Base-by-base conservation (phyloP, 192 early-diverging fungal species). In the Oehlia diaphana region DNA sequence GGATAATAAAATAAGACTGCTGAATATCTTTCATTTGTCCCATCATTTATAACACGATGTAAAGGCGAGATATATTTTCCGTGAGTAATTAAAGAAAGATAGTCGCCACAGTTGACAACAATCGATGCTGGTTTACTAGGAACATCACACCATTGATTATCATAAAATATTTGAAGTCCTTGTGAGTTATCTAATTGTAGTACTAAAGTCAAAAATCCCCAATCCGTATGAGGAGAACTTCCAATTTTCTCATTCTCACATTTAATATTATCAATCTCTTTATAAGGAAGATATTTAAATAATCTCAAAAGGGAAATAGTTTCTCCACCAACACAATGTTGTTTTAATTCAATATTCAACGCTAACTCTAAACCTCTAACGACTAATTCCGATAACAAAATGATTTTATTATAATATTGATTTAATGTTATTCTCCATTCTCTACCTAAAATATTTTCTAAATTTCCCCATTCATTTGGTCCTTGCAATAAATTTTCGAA, bases 1-100 rank as follows among this genome's bases (percentile, higher is more conserved):
- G 91, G 91, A 81, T 92, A 92, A 69, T 86, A 90, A 82, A 92
- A 92, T 44, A 90, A 90, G 28, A 91, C 90, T 71, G 88, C 83
- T 13, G 88, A 89, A 33, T 86, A 82, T 28, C 91, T 67, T 71
- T 87, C 85, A 37, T 79, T 78, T 44, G 72, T 53, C 3, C 80
- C 81, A 31, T 86, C 84, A n/a, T 83, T 83, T 21, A 91, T 81
- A 8, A 92, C 91, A 13, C 90, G 82, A 76, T 92, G 91, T 72
- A 89, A 74, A 2, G 91, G 91, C 2, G 85, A 87, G 62, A 82
- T 74, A 64, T 87, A 72, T 16, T 80, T 68, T 4, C 90, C 90
- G 21, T 82, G 76, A 8, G 90, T 90, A 42, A 92, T 42, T 0
- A 91, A 82, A 2, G 88, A 88, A 44, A 91, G 76, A 73, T 90